A percentile compares a stretch with the other conserved stretches of the same genome.
These are phyloP conservation scores for Panaeolus cyanescens DNA, from an alignment of 768 basidiomycete genomes.

Conservation along the genomic window DNA sequence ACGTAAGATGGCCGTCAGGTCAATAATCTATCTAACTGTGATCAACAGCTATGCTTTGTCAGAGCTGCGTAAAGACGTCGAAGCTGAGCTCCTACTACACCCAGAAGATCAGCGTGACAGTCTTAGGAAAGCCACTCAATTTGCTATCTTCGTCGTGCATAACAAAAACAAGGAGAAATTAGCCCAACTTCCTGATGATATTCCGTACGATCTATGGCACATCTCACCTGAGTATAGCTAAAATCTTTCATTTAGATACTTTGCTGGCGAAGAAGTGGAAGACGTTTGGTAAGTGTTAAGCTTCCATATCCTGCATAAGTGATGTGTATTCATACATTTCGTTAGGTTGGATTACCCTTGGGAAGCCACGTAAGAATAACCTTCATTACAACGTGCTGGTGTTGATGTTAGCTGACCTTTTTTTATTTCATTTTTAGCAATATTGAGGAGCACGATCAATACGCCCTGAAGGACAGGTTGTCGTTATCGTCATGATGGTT, in stretches of 20 bases:
- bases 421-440: neutral
- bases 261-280: slow-evolving; percentile 33
- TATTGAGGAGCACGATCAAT: neutral
- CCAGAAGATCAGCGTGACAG: slow-evolving; percentile 78
- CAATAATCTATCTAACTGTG: neutral
- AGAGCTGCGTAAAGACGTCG: slow-evolving; percentile 90
- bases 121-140: slow-evolving; percentile 66
- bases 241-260: slow-evolving; percentile 55
- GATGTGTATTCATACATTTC: slow-evolving; percentile 4
- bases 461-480: neutral
- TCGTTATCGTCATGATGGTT: neutral
- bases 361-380: slow-evolving; percentile 69
- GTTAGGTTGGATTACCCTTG: slow-evolving; percentile 83
- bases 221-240: slow-evolving; percentile 4
- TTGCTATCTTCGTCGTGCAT: slow-evolving; percentile 93
- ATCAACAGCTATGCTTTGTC: slow-evolving; percentile 79
- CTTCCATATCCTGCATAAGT: neutral
- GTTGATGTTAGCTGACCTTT: neutral
- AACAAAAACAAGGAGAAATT: slow-evolving; percentile 91
- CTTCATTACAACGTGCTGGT: neutral
- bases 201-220: slow-evolving; percentile 48
- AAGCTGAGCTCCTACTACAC: slow-evolving; percentile 59
- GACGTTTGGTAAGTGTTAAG: slow-evolving; percentile 21
- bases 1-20: slow-evolving; percentile 23
- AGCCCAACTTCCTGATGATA: slow-evolving; percentile 67